These are phyloP conservation scores for Sophora flavescens DNA, from an alignment of 306 rosid genomes.

Conservation along the genomic window DNA sequence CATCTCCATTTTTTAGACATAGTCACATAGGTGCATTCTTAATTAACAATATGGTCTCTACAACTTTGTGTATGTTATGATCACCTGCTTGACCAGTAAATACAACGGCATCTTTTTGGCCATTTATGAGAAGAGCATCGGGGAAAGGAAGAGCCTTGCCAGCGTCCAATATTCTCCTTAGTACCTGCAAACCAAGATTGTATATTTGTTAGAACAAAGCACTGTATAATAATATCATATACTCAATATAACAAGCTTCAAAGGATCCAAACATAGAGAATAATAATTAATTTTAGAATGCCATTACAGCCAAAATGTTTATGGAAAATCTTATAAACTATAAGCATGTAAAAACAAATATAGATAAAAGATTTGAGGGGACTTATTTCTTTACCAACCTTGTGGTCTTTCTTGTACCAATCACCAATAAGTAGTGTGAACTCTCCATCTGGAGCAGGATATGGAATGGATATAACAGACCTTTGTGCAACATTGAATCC, in stretches of 20 bases:
- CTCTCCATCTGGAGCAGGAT: conserved; percentile 63
- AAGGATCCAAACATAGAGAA: no score
- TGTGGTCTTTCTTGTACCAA: conserved; percentile 71
- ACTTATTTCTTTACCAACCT: conserved; percentile 50
- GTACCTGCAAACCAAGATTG: conserved; percentile 47
- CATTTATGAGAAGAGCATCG: conserved; percentile 80
- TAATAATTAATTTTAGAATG: not conserved
- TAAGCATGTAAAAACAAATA: not conserved
- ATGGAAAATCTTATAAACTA: not conserved
- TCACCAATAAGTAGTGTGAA: conserved; percentile 77
- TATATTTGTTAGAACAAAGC: not conserved
- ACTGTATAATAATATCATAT: no score
- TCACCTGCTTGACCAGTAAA: conserved; percentile 68
- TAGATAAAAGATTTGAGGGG: not conserved
- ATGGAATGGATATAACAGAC: conserved; percentile 72
- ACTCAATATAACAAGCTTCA: no score
- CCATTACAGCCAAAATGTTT: not conserved
- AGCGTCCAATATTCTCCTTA: conserved; percentile 60
- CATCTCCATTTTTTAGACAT: no score
- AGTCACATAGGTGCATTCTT: no score
- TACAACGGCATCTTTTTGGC: conserved; percentile 35
- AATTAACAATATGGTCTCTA: no score
- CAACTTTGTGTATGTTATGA: no score
- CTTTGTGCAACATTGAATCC: conserved; percentile 71
- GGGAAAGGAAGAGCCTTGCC: conserved; percentile 73